Conservation (phyloP, 2,329 filamentous ascomycete species). For the Epichloe sp. region DNA sequence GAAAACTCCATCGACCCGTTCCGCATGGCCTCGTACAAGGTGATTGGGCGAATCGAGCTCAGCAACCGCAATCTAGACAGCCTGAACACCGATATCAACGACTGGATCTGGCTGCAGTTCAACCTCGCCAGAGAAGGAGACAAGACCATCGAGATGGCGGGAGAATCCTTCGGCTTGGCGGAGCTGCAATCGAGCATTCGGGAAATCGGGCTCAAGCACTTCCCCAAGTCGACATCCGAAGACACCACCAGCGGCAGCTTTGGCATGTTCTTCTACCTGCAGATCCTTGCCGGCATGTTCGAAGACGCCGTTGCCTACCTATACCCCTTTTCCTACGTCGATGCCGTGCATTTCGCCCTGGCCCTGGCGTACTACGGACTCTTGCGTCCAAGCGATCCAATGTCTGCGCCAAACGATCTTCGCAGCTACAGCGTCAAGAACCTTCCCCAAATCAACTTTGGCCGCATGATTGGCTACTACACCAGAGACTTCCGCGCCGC, state of each 20-base stretch:
- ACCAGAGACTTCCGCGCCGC: conserved; percentile 91
- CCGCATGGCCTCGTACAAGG: conserved; percentile 94
- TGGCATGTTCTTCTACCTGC: conserved; percentile 86
- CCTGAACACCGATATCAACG: conserved; percentile 51
- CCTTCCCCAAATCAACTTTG: conserved; percentile 82
- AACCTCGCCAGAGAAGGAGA: conserved; percentile 55
- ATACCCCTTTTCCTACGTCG: conserved; percentile 81
- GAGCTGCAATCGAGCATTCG: conserved; percentile 68
- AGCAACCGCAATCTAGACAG: conserved; percentile 50
- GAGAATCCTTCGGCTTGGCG: conserved; percentile 49
- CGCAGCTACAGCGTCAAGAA: conserved; percentile 53
- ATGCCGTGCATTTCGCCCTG: conserved; percentile 89
- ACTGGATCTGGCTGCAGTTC: conserved; percentile 63
- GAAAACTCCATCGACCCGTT: conserved; percentile 88
- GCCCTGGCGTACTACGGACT: conserved; percentile 82
- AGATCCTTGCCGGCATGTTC: conserved; percentile 82
- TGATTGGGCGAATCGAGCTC: conserved; percentile 70
- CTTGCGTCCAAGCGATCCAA: conserved; percentile 73
- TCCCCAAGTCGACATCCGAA: conserved; percentile 66
- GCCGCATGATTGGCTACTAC: conserved; percentile 85
- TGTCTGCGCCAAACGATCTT: conserved; percentile 57
- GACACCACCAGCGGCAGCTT: conserved; percentile 62
- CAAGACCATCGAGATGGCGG: conserved; percentile 49
- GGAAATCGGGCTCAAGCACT: conserved; percentile 85
- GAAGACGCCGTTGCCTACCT: conserved; percentile 87